A percentile compares a stretch with the other conserved stretches of the same genome.
Conservation (phyloP, 306 rosid species). For the Elaeagnus macrophylla region DNA sequence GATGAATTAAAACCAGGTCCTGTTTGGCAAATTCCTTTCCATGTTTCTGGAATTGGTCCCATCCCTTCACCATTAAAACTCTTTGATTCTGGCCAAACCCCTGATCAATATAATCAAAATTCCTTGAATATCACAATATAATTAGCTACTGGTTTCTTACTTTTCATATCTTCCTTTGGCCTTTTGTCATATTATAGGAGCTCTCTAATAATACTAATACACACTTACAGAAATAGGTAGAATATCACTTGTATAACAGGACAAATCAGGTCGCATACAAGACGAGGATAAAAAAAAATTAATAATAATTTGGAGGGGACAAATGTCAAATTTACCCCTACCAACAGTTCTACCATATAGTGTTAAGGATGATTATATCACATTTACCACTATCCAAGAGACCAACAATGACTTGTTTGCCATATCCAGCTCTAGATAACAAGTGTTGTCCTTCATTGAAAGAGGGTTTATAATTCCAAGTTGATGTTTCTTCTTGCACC, state of each 20-base stretch:
- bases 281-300: no score
- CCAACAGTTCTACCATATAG: no score
- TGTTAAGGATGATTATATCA: no score
- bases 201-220: no score
- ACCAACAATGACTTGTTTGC: conserved; percentile 57
- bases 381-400: conserved; percentile 67
- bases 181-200: no score
- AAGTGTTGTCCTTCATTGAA: conserved; percentile 21
- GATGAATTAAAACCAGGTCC: conserved; percentile 56
- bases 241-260: no score
- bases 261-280: no score
- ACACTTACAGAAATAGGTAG: no score
- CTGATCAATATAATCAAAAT: conserved; percentile 21
- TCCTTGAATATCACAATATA: conserved; percentile 2
- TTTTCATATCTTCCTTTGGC: background rate
- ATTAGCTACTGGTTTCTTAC: background rate
- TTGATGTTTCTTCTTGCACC: conserved; percentile 16
- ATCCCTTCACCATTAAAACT: conserved; percentile 73
- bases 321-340: no score
- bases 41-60: conserved; percentile 58
- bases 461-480: background rate
- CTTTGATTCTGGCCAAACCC: conserved; percentile 83
- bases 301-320: no score
- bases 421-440: conserved; percentile 45
- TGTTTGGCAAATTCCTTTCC: conserved; percentile 72